A percentile compares a stretch with the other conserved stretches of the same genome.
Evolutionary conservation across 495 filamentous ascomycete genomes (phyloP).

Genomic region (Aspergillus carlsbadensis): DNA sequence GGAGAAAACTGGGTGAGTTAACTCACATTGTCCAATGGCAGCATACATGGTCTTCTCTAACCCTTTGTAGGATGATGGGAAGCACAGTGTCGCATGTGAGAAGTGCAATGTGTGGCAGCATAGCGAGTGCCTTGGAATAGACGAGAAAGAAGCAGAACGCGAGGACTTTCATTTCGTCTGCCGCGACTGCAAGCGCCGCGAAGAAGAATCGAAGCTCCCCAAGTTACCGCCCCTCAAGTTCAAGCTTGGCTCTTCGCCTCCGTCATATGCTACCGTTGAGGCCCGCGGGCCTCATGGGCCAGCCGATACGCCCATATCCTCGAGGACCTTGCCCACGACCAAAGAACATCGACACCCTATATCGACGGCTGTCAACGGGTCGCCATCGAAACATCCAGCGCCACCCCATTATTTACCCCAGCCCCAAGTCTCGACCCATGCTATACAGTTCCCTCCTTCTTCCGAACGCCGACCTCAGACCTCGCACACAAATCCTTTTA

Average conservation of each 20-base stretch:
- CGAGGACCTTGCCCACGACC: constrained; percentile 23
- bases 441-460: constrained; percentile 36
- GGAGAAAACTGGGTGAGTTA: constrained; percentile 69
- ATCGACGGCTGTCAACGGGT: constrained; percentile 20
- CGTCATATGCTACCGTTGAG: constrained; percentile 33
- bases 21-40: not conserved
- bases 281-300: constrained; percentile 21
- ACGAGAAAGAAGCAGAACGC: constrained; percentile 70
- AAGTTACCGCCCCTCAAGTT: constrained; percentile 75
- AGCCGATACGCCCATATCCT: not conserved
- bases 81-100: constrained; percentile 93
- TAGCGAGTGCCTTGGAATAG: constrained; percentile 82
- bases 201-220: constrained; percentile 58
- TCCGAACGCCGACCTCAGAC: constrained; percentile 41
- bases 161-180: constrained; percentile 92
- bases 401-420: constrained; percentile 24
- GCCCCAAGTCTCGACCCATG: constrained; percentile 22
- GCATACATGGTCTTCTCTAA: constrained; percentile 13
- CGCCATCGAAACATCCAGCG: constrained; percentile 14
- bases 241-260: constrained; percentile 54
- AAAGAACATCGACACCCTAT: constrained; percentile 31
- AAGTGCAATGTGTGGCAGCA: constrained; percentile 96
- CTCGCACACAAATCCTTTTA: constrained; percentile 28
- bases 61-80: constrained; percentile 73
- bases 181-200: constrained; percentile 67